Percentiles rank a stretch among this genome's conserved stretches.
Conservation (phyloP, 1,284 basidiomycete species). For the Ceratobasidium sp. region DNA sequence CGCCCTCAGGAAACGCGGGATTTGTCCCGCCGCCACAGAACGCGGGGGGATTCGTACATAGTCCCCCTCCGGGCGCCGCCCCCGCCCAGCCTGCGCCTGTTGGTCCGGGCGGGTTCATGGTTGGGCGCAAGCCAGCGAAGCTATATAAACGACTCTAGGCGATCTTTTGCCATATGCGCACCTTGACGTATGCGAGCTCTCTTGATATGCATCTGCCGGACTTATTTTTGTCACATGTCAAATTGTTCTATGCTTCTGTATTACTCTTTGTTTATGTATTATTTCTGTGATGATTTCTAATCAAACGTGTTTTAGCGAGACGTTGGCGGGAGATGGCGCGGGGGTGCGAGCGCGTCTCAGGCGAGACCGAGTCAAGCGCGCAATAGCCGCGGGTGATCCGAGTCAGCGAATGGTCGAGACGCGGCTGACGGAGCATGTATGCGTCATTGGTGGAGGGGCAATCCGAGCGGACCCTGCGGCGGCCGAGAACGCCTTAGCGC, state of each 20-base stretch:
- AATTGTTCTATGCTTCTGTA: background rate
- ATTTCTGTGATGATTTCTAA: background rate
- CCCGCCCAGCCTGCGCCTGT: background rate
- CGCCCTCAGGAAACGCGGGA: background rate
- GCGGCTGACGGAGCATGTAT: background rate
- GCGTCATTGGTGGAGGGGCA: background rate
- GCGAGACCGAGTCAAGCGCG: background rate
- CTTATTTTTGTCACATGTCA: background rate
- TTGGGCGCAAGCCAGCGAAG: slow-evolving; percentile 1
- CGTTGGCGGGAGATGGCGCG: background rate
- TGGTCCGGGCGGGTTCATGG: background rate
- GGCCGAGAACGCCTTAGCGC: too few species aligned
- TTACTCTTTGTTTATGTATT: background rate
- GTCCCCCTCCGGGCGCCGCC: too few species aligned
- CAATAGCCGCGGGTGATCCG: background rate
- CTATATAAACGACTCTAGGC: slow-evolving; percentile 26
- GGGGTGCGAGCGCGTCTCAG: background rate
- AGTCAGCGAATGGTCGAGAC: background rate
- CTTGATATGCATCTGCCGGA: too few species aligned
- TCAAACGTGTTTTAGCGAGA: background rate
- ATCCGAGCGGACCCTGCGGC: background rate
- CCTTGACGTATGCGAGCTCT: background rate
- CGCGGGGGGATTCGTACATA: background rate
- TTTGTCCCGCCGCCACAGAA: background rate
- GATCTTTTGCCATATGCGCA: background rate